Conservation (phyloP, 2,329 filamentous ascomycete species). For the Exophiala sp. region DNA sequence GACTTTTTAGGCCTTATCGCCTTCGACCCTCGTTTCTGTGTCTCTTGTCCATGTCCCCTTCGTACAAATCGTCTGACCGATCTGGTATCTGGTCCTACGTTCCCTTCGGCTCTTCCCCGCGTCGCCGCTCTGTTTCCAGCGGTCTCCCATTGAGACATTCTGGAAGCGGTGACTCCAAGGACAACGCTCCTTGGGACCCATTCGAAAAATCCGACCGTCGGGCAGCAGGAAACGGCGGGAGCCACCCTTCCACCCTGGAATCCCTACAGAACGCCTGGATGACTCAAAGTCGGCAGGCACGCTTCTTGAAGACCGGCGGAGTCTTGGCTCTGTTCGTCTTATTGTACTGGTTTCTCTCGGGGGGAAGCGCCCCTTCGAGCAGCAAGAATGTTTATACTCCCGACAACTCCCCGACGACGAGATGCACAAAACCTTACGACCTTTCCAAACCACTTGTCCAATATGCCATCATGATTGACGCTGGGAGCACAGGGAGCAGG, state of each 20-base stretch:
- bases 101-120: slow-evolving; percentile 40
- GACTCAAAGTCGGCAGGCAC: slow-evolving; percentile 57
- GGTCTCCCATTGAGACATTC: slow-evolving; percentile 38
- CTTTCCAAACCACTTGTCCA: slow-evolving; percentile 90
- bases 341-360: slow-evolving; percentile 51
- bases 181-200: slow-evolving; percentile 34
- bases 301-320: slow-evolving; percentile 57
- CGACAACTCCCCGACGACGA: slow-evolving; percentile 39
- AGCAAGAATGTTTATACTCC: slow-evolving; percentile 26
- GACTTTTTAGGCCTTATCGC: background rate
- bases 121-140: slow-evolving; percentile 49
- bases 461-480: slow-evolving; percentile 98
- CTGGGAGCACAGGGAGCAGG: slow-evolving; percentile 91
- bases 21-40: background rate
- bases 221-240: slow-evolving; percentile 17
- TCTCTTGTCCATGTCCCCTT: slow-evolving; percentile 47
- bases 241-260: slow-evolving; percentile 37
- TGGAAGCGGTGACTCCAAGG: slow-evolving; percentile 27
- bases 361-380: slow-evolving; percentile 20
- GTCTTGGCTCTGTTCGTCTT: slow-evolving; percentile 54
- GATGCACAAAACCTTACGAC: slow-evolving; percentile 76
- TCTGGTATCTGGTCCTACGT: slow-evolving; percentile 51
- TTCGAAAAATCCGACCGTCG: slow-evolving; percentile 45
- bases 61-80: slow-evolving; percentile 46
- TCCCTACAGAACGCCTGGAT: slow-evolving; percentile 47